Conservation (phyloP, 1,139 yeast genomes). For the Candida tunisiensis region DNA sequence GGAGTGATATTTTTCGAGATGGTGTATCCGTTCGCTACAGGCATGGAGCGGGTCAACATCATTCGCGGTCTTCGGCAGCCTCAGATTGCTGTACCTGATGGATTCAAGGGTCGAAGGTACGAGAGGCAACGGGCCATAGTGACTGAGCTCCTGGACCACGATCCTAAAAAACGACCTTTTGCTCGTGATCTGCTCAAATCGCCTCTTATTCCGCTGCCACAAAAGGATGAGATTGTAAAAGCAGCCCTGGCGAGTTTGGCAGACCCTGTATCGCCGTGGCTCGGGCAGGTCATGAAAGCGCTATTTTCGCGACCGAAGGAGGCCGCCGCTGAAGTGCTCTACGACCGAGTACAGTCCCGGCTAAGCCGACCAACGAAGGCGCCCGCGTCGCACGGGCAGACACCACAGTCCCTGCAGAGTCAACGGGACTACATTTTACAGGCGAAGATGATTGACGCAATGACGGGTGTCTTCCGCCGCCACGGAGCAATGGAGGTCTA, state of each 20-base stretch:
- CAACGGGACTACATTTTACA: no score
- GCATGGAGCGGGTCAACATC: constrained; percentile 78
- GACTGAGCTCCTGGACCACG: constrained; percentile 49
- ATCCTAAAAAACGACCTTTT: constrained; percentile 62
- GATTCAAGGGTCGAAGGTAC: constrained; percentile 35
- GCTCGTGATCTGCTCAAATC: constrained; percentile 62
- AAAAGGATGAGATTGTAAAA: constrained; percentile 76
- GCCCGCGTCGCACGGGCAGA: no score
- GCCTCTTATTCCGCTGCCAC: constrained; percentile 74
- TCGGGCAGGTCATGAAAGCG: constrained; percentile 76
- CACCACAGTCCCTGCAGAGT: background rate
- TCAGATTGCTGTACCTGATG: constrained; percentile 46
- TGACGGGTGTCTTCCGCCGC: constrained; percentile 37
- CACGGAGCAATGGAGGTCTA: constrained; percentile 79
- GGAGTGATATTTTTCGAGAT: constrained; percentile 93
- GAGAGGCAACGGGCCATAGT: constrained; percentile 52
- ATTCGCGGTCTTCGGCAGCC: constrained; percentile 44
- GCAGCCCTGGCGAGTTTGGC: constrained; percentile 76
- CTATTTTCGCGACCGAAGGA: constrained; percentile 71
- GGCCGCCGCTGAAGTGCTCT: constrained; percentile 66
- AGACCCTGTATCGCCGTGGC: constrained; percentile 89
- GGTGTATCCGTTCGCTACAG: constrained; percentile 69
- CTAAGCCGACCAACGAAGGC: constrained; percentile 12
- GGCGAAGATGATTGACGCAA: constrained; percentile 14
- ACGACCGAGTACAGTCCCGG: constrained; percentile 31